Base-by-base conservation (phyloP, 2,329 filamentous ascomycete genomes). In the Fusarium albidum region DNA sequence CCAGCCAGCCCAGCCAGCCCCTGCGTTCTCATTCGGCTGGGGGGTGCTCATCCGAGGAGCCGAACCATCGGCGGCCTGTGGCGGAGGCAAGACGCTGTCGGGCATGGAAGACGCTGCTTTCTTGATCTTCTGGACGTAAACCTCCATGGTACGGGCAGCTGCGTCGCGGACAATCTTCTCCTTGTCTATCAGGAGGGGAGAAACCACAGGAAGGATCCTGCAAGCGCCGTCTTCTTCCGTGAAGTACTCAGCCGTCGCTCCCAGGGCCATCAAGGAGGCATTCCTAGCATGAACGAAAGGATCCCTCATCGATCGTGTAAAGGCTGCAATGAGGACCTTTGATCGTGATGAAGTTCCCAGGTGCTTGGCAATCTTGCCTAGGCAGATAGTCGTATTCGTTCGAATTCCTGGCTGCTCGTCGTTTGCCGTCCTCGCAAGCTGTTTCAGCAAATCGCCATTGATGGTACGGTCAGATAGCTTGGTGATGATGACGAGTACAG, bases 381-480 rank as follows among this genome's bases (percentile, higher is more conserved):
- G 77, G 70, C 94, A 98, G 49, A 99, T 99, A 2, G 95, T 99
- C 0, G 95, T 99, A 71, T 99, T 99, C 9, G 95, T 99, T 57
- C 95, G 86, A 61, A 99, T 99, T 1, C 95, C 95, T 1, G 95
- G 92, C 68, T 99, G 94, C 66, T 98, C 95, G 59, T 99, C 95
- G 66, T 98, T 99, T 38, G 95, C 92, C 2, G 94, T 97, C 72
- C 96, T 97, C 35, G 95, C 95, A 25, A 99, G 82, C 68, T 96
- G 89, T 65, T 90, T 90, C 17, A 99, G 78, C 10, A 99, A 81
- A 65, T 99, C 95, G 47, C 95, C 94, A 64, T 99, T 99, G 64
- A 98, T 88, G 8, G 90, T 90, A 31, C 95, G 86, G 67, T 99
- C 95, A 2, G 92, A 96, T 0, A 99, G 81, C 74, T 99, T 99